Evolutionary conservation across 202 grass and related monocot species (phyloP), one percentile per base, ranked within the genome.

Genomic region (Carex sylvatica): DNA sequence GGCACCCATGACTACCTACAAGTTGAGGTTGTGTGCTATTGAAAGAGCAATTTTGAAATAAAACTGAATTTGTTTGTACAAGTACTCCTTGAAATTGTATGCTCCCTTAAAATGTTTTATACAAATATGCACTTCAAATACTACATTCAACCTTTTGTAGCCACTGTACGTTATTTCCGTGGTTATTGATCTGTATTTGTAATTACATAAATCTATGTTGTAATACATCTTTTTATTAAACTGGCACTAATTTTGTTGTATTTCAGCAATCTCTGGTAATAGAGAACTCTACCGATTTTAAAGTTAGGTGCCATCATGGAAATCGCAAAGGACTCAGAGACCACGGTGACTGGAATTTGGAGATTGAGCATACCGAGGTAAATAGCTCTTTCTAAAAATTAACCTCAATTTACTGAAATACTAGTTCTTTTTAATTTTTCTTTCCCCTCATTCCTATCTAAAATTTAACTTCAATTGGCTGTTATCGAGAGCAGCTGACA

Each of bases 261-360:
- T 81, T 89, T 80, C 76, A 97, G 95, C 95, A 97, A 97, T 90
- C 95, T 12, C 46, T 89, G 84, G 95, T 98, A 44, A 98, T 98
- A 30, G 83, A 84, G 19, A 88, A 90, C 79, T 92, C 90, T 68
- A 98, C 95, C 13, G 81, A 89, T 84, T 94, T 97, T 78, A 98
- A 94, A 90, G 92, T 98, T 85, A 63, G 83, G 46, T 79, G 84
- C 70, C 84, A 98, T 56, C 56, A 91, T 78, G 92, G 92, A 70
- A 77, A 61, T 60, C 58, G 84, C 23, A 93, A 76, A 86, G 85
- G 44, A 80, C 84, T 87, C 36, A 97, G 85, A 83, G 87, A 93
- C 68, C 95, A 94, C 18, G 47, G 74, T 65, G 86, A 90, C 65
- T 98, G 95, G 95, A 90, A 93, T 36, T 87, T 86, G 36, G 95